These are phyloP conservation scores for Mycena olivaceomarginata DNA, from an alignment of 768 basidiomycete genomes.

Conservation along the genomic window DNA sequence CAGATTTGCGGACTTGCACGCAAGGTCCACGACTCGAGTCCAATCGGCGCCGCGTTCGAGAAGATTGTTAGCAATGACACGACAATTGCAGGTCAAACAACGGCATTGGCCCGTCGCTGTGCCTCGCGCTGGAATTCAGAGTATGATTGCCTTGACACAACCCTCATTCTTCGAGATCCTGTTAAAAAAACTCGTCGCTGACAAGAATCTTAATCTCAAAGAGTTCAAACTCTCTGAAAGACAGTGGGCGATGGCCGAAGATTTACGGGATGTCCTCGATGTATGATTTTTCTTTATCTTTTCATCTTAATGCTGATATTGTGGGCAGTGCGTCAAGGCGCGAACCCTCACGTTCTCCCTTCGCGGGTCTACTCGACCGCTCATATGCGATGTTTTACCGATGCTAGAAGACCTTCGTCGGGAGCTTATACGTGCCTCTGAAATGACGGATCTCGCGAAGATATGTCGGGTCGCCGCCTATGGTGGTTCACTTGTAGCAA, in stretches of 20 bases:
- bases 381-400: conserved; percentile 32
- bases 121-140: conserved; percentile 23
- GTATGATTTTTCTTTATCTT: not conserved
- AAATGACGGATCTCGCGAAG: conserved; percentile 1
- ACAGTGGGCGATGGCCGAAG: conserved; percentile 19
- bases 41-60: too few species aligned
- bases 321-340: conserved; percentile 9
- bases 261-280: conserved; percentile 24
- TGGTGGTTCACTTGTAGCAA: conserved; percentile 12
- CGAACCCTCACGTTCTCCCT: conserved; percentile 19
- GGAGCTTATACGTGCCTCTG: conserved; percentile 7
- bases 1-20: too few species aligned
- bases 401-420: conserved; percentile 20
- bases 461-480: conserved; percentile 36
- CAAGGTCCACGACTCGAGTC: too few species aligned
- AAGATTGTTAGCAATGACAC: too few species aligned
- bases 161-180: conserved; percentile 8
- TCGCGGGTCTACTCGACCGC: conserved; percentile 16
- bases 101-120: conserved; percentile 12
- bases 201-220: conserved; percentile 24
- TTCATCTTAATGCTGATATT: not conserved
- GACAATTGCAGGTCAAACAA: conserved; percentile 16
- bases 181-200: conserved; percentile 5
- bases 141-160: conserved; percentile 10
- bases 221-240: conserved; percentile 7